Evolutionary conservation across 768 basidiomycete genomes (phyloP).

Genomic region (Paxillus ammoniavirescens): DNA sequence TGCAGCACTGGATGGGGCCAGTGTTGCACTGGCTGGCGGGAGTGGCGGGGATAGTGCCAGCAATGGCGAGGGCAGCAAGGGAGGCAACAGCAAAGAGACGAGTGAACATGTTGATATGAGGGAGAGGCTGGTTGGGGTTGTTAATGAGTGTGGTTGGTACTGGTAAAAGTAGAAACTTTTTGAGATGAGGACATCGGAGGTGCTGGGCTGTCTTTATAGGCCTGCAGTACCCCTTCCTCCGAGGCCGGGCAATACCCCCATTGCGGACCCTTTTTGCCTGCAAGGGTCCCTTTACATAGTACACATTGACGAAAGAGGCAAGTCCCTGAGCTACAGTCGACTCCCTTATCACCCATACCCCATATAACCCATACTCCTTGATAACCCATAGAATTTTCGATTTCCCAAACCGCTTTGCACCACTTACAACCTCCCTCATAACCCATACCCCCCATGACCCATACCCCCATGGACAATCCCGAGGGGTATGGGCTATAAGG

Average conservation of each 20-base stretch:
- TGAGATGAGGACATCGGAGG: neutral
- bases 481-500: too few species aligned
- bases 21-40: constrained; percentile 10
- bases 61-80: constrained; percentile 14
- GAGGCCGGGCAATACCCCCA: neutral
- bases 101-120: constrained; percentile 15
- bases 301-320: too few species aligned
- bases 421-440: too few species aligned
- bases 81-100: constrained; percentile 13
- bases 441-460: too few species aligned
- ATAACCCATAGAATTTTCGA: too few species aligned
- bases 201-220: constrained; percentile 7
- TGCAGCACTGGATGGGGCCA: constrained; percentile 15
- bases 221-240: neutral
- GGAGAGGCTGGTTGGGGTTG: neutral
- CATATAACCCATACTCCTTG: too few species aligned
- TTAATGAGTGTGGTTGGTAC: constrained; percentile 7
- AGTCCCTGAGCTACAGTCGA: too few species aligned
- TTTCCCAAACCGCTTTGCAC: too few species aligned
- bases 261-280: neutral
- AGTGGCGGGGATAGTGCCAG: neutral
- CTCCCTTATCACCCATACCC: too few species aligned
- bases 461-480: too few species aligned
- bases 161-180: neutral
- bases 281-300: too few species aligned